A percentile compares a stretch with the other conserved stretches of the same genome.
Evolutionary conservation across 2,329 filamentous ascomycete species (phyloP).

Genomic region (Botrytis elliptica): DNA sequence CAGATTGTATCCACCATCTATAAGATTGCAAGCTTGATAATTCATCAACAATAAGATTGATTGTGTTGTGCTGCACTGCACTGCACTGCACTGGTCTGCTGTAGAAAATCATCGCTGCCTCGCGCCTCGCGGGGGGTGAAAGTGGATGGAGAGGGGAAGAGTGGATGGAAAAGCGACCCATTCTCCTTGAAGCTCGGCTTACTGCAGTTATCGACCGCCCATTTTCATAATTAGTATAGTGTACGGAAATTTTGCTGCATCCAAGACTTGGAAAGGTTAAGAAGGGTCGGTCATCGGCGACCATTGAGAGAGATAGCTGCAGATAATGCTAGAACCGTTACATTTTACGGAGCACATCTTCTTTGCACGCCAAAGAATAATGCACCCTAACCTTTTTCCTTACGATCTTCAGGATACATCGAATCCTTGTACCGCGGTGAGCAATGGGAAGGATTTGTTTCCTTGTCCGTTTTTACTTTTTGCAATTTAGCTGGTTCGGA

Average conservation of each 20-base stretch:
- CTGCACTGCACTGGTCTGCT: neutral
- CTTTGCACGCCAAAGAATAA: neutral
- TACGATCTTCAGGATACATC: constrained; percentile 19
- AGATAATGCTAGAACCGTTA: neutral
- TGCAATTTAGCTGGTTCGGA: constrained; percentile 14
- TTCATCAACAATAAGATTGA: constrained; percentile 3
- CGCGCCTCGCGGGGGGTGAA: constrained; percentile 2
- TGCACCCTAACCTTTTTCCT: neutral
- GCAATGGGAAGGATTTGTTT: constrained; percentile 8
- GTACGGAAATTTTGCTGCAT: constrained; percentile 7
- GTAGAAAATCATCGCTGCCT: constrained; percentile 13
- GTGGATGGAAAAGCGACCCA: neutral
- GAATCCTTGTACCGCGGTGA: constrained; percentile 14
- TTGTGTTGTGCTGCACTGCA: neutral
- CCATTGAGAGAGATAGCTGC: neutral
- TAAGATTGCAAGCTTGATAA: neutral
- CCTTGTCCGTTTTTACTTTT: constrained; percentile 4
- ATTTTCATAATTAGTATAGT: neutral
- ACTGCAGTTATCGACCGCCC: neutral
- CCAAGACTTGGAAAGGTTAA: constrained; percentile 1
- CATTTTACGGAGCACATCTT: neutral
- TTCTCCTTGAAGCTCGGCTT: neutral
- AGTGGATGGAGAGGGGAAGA: neutral
- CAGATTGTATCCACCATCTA: neutral
- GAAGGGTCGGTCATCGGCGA: constrained; percentile 15